Evolutionary conservation across 306 rosid species (phyloP), one percentile per base, ranked within the genome.

Genomic region (Neltuma alba): DNA sequence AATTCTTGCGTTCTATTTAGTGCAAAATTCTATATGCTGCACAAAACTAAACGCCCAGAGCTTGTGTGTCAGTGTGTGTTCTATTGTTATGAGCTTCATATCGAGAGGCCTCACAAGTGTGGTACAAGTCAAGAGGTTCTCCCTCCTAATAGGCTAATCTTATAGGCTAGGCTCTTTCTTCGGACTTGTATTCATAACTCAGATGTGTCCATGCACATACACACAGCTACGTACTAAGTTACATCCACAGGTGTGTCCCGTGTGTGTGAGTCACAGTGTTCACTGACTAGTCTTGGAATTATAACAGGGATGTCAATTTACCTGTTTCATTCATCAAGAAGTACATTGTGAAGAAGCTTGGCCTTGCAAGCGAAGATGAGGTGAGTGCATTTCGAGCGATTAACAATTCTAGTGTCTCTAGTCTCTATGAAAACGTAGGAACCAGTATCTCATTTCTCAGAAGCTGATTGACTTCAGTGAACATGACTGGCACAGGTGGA

Each of bases 351-450:
- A 76, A 41, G 82, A 90, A 90, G 81, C 92, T 92, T 54, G 55
- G 63, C 83, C 93, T 92, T 77, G 67, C 67, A 2, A 83, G 88
- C 18, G 97, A 89, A 78, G 71, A 74, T 4, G 93, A 90, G 95
- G 97, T 92, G 89, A 79, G 48, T 54, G 50, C 4, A 34, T 71
- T 80, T 58, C 41, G 10, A 11, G 55, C 31, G 73, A 47, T 44
- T 80, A 40, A 25, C 23, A 18, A 67, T 3, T 13, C 12, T 72
- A 40, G 13, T 21, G 12, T 28, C 57, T 41, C 16, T 58, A 58
- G 27, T 58, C 7, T 58, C 64, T n/a, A 7, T 52, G 12, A 20
- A 52, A 52, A n/a, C 50, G 7, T 45, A 45, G 11, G 60, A 52
- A 44, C 18, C n/a, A 15, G 16, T 4, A 25, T 66, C 20, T 2